Evolutionary conservation across 2,329 filamentous ascomycete species (phyloP).

Genomic region (Ophiostoma angusticollis): DNA sequence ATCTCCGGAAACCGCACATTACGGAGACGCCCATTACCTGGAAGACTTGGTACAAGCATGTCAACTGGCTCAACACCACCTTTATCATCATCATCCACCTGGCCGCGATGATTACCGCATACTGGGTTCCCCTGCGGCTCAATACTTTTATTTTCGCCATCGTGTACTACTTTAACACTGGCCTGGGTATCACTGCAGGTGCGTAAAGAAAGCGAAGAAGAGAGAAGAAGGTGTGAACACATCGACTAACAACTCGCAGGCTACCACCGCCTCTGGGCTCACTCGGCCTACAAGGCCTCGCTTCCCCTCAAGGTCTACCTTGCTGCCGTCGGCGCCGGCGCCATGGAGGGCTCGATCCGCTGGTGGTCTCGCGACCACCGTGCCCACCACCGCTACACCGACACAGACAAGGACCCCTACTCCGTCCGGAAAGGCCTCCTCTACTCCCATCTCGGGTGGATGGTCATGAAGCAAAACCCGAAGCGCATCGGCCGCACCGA

Average conservation of each 20-base stretch:
- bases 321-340: constrained; percentile 67
- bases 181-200: constrained; percentile 69
- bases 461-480: constrained; percentile 87
- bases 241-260: constrained; percentile 29
- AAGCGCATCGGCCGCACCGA: constrained; percentile 80
- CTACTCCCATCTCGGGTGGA: constrained; percentile 80
- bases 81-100: constrained; percentile 70
- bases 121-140: constrained; percentile 62
- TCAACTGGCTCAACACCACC: constrained; percentile 84
- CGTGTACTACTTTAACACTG: constrained; percentile 71
- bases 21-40: constrained; percentile 68
- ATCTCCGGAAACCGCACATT: constrained; percentile 67
- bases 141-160: constrained; percentile 65
- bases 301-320: constrained; percentile 70
- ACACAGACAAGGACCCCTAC: constrained; percentile 86
- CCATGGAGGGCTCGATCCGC: constrained; percentile 72
- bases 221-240: no score
- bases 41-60: constrained; percentile 79
- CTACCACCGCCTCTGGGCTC: constrained; percentile 77
- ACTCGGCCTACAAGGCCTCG: constrained; percentile 68
- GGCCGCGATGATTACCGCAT: constrained; percentile 57
- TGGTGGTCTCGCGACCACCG: constrained; percentile 86
- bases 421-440: constrained; percentile 78
- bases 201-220: no score
- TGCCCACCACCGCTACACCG: constrained; percentile 82